Conservation (phyloP, 2,329 filamentous ascomycete species). For the Venturia effusa region DNA sequence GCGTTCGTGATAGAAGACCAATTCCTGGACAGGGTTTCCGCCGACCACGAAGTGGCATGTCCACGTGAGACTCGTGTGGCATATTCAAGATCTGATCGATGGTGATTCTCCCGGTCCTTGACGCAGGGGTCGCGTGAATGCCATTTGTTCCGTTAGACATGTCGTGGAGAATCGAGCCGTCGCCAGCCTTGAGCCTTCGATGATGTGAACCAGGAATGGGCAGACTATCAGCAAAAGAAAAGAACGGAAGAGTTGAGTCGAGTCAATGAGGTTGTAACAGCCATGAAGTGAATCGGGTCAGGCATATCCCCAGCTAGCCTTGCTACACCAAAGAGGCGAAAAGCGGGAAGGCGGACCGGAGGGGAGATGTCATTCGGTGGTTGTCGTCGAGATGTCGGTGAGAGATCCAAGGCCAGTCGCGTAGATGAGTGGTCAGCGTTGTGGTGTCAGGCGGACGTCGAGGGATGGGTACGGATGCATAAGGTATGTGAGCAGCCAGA, state of each 20-base stretch:
- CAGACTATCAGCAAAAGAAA: not conserved
- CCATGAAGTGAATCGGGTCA: not conserved
- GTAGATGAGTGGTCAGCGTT: not conserved
- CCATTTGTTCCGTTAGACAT: not conserved
- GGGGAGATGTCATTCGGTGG: not conserved
- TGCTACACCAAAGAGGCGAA: not conserved
- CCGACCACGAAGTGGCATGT: not conserved
- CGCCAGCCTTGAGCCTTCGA: not conserved
- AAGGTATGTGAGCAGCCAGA: not conserved
- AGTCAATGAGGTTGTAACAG: not conserved
- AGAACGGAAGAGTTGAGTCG: not conserved
- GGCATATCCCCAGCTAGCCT: not conserved
- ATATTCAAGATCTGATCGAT: conserved; percentile 8
- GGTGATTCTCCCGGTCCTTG: conserved; percentile 4
- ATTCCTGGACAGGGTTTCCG: conserved; percentile 19
- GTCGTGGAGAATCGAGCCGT: not conserved
- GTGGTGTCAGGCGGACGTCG: not conserved
- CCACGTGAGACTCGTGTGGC: not conserved
- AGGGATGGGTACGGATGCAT: not conserved
- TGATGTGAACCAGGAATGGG: not conserved
- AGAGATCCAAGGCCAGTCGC: not conserved
- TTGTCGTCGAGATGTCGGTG: not conserved
- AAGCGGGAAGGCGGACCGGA: not conserved
- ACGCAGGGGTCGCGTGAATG: not conserved
- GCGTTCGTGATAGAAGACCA: conserved; percentile 68